These are phyloP conservation scores for Breynia disticha DNA, from an alignment of 441 rosid genomes.

Conservation along the genomic window DNA sequence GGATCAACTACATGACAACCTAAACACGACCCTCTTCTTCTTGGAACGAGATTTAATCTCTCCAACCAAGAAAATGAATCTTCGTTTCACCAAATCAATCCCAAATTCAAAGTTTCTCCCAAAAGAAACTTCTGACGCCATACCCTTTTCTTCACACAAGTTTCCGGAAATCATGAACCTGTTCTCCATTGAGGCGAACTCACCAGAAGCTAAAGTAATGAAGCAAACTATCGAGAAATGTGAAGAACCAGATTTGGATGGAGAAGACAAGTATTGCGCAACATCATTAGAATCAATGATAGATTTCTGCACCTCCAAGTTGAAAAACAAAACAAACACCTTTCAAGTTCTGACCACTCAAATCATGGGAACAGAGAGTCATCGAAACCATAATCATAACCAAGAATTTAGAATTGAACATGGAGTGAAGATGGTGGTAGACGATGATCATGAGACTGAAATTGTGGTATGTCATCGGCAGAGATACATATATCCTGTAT, in stretches of 20 bases:
- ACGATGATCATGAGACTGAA: neutral
- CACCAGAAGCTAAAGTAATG: conserved; percentile 9
- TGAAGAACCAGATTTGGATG: conserved; percentile 1
- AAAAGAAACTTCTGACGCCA: neutral
- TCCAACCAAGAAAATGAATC: neutral
- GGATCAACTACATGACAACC: neutral
- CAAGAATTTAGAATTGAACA: conserved; percentile 5
- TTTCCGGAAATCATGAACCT: conserved; percentile 1
- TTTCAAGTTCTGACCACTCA: conserved; percentile 3
- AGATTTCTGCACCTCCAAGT: conserved; percentile 2
- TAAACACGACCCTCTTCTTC: conserved; percentile 6
- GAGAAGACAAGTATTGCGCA: conserved; percentile 10
- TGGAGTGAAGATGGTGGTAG: neutral
- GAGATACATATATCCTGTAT: conserved; percentile 10
- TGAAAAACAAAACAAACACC: conserved; percentile 5
- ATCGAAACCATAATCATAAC: neutral
- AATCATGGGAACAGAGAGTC: neutral
- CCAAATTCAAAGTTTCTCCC: neutral
- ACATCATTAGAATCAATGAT: conserved; percentile 10
- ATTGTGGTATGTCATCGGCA: conserved; percentile 5
- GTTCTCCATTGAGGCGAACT: conserved; percentile 5
- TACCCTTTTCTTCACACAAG: conserved; percentile 8
- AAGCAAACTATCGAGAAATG: conserved; percentile 4
- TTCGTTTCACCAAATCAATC: neutral
- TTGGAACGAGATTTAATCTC: neutral